A percentile compares a stretch with the other conserved stretches of the same genome.
phyloP scores from a whole-genome alignment of 371 early-diverging fungal species.

The Haplosporangium sp. region DNA sequence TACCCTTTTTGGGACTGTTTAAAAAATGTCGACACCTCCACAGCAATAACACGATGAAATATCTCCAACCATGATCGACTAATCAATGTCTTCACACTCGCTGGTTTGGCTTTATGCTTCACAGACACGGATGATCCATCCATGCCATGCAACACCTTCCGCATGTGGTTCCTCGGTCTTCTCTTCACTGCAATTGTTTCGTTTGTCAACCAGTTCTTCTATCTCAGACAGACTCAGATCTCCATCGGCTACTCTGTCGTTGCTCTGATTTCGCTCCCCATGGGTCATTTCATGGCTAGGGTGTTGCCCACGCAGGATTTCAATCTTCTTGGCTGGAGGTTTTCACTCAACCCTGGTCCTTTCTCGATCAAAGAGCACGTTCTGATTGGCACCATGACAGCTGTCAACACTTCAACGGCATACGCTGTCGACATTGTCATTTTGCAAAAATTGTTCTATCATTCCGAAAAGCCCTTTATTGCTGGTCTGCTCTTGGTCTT shows the following conservation, averaged over 20 bases:
- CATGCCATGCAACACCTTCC: conserved; percentile 81
- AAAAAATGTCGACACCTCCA: too few species aligned
- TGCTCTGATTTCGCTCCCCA: conserved; percentile 68
- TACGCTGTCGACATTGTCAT: conserved; percentile 83
- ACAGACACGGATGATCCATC: conserved; percentile 71
- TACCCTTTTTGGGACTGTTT: not conserved
- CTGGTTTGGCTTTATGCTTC: not conserved
- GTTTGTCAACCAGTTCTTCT: conserved; percentile 84
- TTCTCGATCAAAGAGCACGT: conserved; percentile 92
- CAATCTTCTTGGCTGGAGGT: conserved; percentile 55
- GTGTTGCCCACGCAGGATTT: conserved; percentile 60
- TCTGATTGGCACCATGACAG: conserved; percentile 76
- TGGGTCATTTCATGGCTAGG: conserved; percentile 73
- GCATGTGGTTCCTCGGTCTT: conserved; percentile 78
- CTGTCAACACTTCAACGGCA: conserved; percentile 63
- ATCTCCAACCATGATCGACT: not conserved
- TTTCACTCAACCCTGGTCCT: conserved; percentile 84
- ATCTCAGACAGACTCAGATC: conserved; percentile 71
- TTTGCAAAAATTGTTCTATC: conserved; percentile 72
- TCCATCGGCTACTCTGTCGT: conserved; percentile 69
- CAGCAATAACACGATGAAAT: not conserved
- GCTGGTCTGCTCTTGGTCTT: conserved; percentile 70
- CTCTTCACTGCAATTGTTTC: conserved; percentile 67
- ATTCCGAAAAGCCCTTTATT: conserved; percentile 70
- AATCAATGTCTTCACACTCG: too few species aligned